These are phyloP conservation scores for Syncephalastrum racemosum DNA, from an alignment of 371 early-diverging fungal species.

Conservation along the genomic window DNA sequence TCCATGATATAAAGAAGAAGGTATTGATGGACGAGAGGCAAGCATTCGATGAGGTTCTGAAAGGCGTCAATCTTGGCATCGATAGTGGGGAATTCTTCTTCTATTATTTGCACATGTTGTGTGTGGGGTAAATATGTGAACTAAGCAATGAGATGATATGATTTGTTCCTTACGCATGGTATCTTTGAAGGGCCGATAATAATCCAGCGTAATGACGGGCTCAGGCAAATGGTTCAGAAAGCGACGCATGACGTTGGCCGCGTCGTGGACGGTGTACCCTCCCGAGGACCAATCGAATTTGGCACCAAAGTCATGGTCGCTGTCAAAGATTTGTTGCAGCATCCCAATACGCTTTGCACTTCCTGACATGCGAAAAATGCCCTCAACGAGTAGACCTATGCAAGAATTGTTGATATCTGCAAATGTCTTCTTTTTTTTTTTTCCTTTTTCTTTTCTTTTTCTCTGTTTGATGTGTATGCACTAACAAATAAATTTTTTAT, in stretches of 20 bases:
- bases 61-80: conserved; percentile 50
- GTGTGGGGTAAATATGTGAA: not conserved
- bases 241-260: conserved; percentile 63
- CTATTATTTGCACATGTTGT: not conserved
- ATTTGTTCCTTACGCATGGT: conserved; percentile 41
- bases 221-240: conserved; percentile 65
- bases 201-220: conserved; percentile 55
- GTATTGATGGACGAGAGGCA: conserved; percentile 57
- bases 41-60: conserved; percentile 48
- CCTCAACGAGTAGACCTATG: conserved; percentile 43
- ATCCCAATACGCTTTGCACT: conserved; percentile 60
- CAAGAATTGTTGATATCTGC: not conserved
- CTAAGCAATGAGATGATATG: not conserved
- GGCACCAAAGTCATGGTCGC: conserved; percentile 52
- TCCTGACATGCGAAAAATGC: conserved; percentile 66
- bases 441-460: not conserved
- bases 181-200: conserved; percentile 52
- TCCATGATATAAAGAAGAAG: conserved; percentile 62
- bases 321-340: conserved; percentile 58
- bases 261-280: conserved; percentile 64
- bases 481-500: not conserved
- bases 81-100: conserved; percentile 32
- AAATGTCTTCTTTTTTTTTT: not conserved
- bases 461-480: not conserved
- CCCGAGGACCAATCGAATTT: conserved; percentile 46